Evolutionary conservation across 345 rosid genomes (phyloP), one percentile per base, ranked within the genome.

Genomic region (Rhodomyrtus tomentosa): DNA sequence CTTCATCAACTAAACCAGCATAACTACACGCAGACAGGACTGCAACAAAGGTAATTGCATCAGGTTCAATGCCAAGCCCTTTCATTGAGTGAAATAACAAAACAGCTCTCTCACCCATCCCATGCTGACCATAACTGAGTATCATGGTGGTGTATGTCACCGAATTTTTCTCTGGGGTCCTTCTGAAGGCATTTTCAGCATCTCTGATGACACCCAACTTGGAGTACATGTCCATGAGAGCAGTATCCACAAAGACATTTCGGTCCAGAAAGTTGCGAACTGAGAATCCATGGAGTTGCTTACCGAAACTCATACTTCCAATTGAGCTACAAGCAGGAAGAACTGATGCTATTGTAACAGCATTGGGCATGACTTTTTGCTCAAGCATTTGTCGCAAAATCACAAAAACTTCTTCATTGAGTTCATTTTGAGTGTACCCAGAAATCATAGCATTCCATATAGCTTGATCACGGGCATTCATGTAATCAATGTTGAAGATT

Each of bases 361-460:
- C 95, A 91, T 92, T 93, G 85, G 98, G 99, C 84, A 42, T 84
- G 7, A 92, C 84, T 85, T 85, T 90, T 86, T 90, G 89, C 88
- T 88, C 93, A 84, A 94, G 85, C 99, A 96, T 95, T 86, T 89
- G 86, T 81, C 87, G 88, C 55, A 94, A 89, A 51, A 90, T 89
- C 82, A 50, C 79, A 83, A 95, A 91, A 24, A 94, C 92, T 84
- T 95, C 95, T 82, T 91, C 92, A 53, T 86, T 82, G 86, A 90
- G 88, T 80, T 92, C 95, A 84, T 94, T 93, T 86, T 94, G 98
- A 2, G 94, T 90, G 88, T 91, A 95, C 55, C 99, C 99, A 79
- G 95, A 91, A 87, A 96, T 88, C 95, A 95, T 93, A 58, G 98
- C 90, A 86, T 96, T 96, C 98, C 98, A 96, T 36, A 94, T 94